A percentile compares a stretch with the other conserved stretches of the same genome.
Evolutionary conservation across 495 filamentous ascomycete species (phyloP).

Genomic region (Hypomontagnella submonticulosa): DNA sequence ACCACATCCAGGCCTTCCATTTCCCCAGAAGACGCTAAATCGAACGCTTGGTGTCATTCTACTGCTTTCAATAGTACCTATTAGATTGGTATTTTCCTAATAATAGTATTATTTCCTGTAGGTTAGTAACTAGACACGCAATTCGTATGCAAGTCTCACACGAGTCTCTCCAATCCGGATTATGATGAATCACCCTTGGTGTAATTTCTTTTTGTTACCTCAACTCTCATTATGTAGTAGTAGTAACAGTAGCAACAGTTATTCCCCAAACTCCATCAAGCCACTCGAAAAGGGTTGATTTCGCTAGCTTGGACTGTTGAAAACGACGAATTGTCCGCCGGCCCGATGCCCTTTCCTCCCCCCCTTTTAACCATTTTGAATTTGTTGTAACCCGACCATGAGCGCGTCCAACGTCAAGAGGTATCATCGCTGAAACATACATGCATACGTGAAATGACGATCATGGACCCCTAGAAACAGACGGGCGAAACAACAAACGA

Average conservation of each 20-base stretch:
- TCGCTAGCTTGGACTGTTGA: background rate
- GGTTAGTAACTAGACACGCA: constrained; percentile 2
- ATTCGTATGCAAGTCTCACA: constrained; percentile 23
- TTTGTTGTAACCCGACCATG: constrained; percentile 38
- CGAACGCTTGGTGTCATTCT: constrained; percentile 13
- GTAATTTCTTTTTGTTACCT: constrained; percentile 16
- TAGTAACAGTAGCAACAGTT: constrained; percentile 10
- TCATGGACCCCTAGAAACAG: constrained; percentile 43
- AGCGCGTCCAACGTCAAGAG: constrained; percentile 41
- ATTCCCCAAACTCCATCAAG: constrained; percentile 30
- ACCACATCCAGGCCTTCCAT: constrained; percentile 20
- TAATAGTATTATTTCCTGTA: constrained; percentile 30
- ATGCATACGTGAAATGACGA: constrained; percentile 35
- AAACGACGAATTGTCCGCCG: constrained; percentile 36
- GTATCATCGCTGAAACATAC: constrained; percentile 45
- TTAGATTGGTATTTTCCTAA: constrained; percentile 23
- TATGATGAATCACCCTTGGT: constrained; percentile 34
- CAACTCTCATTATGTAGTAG: constrained; percentile 10
- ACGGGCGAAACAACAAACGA: constrained; percentile 1
- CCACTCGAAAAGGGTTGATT: constrained; percentile 18
- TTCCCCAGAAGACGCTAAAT: constrained; percentile 27
- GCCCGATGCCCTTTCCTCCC: constrained; percentile 24
- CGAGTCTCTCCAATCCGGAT: constrained; percentile 19
- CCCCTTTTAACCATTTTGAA: constrained; percentile 30
- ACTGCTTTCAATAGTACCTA: constrained; percentile 7